Conservation (phyloP, 352 stramenopile genomes). For the Globisporangium ultimum region DNA sequence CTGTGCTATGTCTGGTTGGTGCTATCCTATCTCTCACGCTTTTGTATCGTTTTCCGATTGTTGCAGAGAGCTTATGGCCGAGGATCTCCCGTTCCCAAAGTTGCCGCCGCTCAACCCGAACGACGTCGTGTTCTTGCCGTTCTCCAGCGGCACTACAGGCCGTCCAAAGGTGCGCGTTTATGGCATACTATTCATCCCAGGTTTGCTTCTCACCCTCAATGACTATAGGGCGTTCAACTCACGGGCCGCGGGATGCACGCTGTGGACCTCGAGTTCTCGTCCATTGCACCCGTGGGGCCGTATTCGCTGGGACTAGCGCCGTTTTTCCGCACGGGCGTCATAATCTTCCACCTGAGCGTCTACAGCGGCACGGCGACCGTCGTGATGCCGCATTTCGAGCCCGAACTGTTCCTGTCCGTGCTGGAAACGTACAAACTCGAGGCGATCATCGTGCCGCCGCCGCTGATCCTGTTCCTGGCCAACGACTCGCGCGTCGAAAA, state of each 20-base stretch:
- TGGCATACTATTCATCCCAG: no score
- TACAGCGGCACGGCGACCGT: conserved; percentile 66
- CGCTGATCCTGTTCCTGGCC: conserved; percentile 70
- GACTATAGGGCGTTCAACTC: conserved; percentile 69
- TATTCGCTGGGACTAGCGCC: conserved; percentile 80
- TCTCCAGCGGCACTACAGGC: conserved; percentile 92
- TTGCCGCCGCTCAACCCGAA: conserved; percentile 9
- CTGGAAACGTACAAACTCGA: conserved; percentile 67
- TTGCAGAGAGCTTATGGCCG: conserved; percentile 25
- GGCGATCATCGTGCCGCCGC: conserved; percentile 70
- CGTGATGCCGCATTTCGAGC: conserved; percentile 84
- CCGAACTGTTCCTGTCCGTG: conserved; percentile 71
- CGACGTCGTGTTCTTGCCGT: conserved; percentile 58
- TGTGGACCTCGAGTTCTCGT: conserved; percentile 58
- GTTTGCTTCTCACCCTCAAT: background rate
- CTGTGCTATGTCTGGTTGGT: background rate
- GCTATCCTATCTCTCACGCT: background rate
- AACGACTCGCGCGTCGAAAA: conserved; percentile 84
- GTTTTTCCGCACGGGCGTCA: conserved; percentile 93
- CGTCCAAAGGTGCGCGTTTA: conserved; percentile 44
- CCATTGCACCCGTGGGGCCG: conserved; percentile 49
- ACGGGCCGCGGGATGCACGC: conserved; percentile 74
- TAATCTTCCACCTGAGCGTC: conserved; percentile 66
- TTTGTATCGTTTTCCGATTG: conserved; percentile 8
- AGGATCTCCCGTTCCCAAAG: conserved; percentile 5